Percentiles rank a stretch among this genome's conserved stretches.
These are phyloP conservation scores for Epichloe sp. DNA, from an alignment of 2,329 filamentous ascomycete genomes.

Conservation along the genomic window DNA sequence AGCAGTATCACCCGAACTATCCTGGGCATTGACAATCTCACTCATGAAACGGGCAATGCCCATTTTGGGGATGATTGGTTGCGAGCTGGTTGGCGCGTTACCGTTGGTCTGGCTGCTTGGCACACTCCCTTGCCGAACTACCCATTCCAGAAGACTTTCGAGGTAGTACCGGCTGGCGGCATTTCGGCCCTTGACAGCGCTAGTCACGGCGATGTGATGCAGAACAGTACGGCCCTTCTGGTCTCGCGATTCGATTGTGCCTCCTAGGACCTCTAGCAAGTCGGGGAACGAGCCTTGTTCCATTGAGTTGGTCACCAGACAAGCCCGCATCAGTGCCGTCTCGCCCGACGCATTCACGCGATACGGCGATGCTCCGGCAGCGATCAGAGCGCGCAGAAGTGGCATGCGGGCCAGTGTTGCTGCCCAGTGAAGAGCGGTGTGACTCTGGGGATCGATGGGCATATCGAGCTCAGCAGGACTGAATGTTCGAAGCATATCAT, in stretches of 20 bases:
- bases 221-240: slow-evolving; percentile 81
- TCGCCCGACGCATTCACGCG: slow-evolving; percentile 83
- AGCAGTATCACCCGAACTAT: slow-evolving; percentile 88
- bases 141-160: slow-evolving; percentile 85
- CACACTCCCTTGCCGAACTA: slow-evolving; percentile 70
- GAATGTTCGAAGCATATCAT: slow-evolving; percentile 64
- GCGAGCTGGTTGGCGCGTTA: slow-evolving; percentile 25
- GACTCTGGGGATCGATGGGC: slow-evolving; percentile 76
- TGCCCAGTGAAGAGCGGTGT: slow-evolving; percentile 93
- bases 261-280: slow-evolving; percentile 73
- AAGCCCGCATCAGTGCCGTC: slow-evolving; percentile 85
- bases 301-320: slow-evolving; percentile 85
- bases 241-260: slow-evolving; percentile 83
- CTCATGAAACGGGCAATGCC: slow-evolving; percentile 88
- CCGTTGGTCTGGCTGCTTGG: slow-evolving; percentile 37
- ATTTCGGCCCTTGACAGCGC: slow-evolving; percentile 84
- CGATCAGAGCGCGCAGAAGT: slow-evolving; percentile 67
- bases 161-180: slow-evolving; percentile 91
- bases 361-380: slow-evolving; percentile 74
- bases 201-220: slow-evolving; percentile 92
- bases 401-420: slow-evolving; percentile 80
- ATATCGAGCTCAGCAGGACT: slow-evolving; percentile 76
- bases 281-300: slow-evolving; percentile 86
- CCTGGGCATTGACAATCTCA: slow-evolving; percentile 91
- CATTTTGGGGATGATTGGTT: slow-evolving; percentile 48